Conservation (phyloP, 768 basidiomycete species). For the Xerocomus brunneocitrinus region DNA sequence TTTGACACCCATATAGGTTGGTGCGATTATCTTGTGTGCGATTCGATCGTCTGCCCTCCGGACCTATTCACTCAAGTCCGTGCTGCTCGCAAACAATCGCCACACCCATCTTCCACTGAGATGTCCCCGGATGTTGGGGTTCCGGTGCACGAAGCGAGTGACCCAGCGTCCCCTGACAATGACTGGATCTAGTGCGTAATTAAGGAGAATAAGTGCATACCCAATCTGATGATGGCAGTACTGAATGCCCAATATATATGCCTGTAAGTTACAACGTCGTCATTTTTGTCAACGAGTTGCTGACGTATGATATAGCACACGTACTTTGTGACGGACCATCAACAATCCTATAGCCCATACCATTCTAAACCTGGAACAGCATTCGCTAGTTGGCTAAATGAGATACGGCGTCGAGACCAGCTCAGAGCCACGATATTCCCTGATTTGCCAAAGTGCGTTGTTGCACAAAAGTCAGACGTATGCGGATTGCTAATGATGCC, state of each 20-base stretch:
- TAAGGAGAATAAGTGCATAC: not conserved
- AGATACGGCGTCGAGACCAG: slow-evolving; percentile 35
- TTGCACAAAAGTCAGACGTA: not conserved
- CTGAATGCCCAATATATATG: slow-evolving; percentile 45
- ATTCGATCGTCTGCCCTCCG: slow-evolving; percentile 41
- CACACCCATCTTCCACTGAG: slow-evolving; percentile 1
- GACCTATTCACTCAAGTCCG: slow-evolving; percentile 34
- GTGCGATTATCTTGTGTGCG: slow-evolving; percentile 47
- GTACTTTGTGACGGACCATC: slow-evolving; percentile 49
- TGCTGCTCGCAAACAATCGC: slow-evolving; percentile 17
- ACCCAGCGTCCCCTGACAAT: slow-evolving; percentile 36
- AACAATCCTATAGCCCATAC: slow-evolving; percentile 36
- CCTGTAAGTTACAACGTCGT: slow-evolving; percentile 29
- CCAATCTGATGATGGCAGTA: slow-evolving; percentile 24
- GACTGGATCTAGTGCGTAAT: slow-evolving; percentile 43
- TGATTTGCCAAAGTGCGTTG: slow-evolving; percentile 37
- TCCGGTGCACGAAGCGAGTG: slow-evolving; percentile 35
- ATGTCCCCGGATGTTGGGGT: slow-evolving; percentile 23
- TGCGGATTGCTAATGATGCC: not conserved
- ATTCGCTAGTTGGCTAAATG: slow-evolving; percentile 35
- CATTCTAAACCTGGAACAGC: slow-evolving; percentile 9
- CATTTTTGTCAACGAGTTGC: not conserved
- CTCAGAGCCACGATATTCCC: slow-evolving; percentile 41
- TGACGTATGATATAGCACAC: slow-evolving; percentile 33
- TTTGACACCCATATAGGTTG: slow-evolving; percentile 31